These are phyloP conservation scores for Talaromyces sp. DNA, from an alignment of 2,329 filamentous ascomycete genomes.

Conservation along the genomic window DNA sequence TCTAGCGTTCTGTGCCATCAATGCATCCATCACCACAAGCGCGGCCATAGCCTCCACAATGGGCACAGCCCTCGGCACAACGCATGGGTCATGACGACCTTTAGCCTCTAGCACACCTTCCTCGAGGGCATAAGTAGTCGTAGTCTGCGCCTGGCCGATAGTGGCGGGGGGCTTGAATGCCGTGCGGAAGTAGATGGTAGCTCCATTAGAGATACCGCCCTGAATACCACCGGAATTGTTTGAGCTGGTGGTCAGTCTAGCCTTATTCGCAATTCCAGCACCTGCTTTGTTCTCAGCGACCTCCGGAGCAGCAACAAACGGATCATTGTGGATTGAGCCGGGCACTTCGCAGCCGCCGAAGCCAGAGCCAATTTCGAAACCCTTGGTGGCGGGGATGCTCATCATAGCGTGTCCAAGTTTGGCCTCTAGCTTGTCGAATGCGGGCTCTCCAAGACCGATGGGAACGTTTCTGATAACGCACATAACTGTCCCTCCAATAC, in stretches of 20 bases:
- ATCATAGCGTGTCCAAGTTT: constrained; percentile 90
- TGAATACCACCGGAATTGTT: constrained; percentile 96
- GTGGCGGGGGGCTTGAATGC: constrained; percentile 95
- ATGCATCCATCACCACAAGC: constrained; percentile 79
- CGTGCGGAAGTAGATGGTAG: constrained; percentile 89
- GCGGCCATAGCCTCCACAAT: constrained; percentile 80
- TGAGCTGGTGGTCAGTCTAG: constrained; percentile 76
- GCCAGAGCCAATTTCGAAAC: constrained; percentile 91
- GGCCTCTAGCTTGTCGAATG: constrained; percentile 94
- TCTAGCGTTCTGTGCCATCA: constrained; percentile 74
- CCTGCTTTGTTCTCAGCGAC: constrained; percentile 18
- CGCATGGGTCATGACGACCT: constrained; percentile 90
- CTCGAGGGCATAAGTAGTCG: constrained; percentile 71
- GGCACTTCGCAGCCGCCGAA: constrained; percentile 83
- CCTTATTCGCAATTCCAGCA: constrained; percentile 28
- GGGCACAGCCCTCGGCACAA: constrained; percentile 78
- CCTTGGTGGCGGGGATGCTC: constrained; percentile 90
- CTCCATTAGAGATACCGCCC: constrained; percentile 91
- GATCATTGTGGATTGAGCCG: constrained; percentile 88
- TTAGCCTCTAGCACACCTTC: constrained; percentile 83
- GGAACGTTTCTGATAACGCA: constrained; percentile 88
- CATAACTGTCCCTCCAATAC: constrained; percentile 90
- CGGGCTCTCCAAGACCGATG: constrained; percentile 83
- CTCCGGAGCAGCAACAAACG: constrained; percentile 63
- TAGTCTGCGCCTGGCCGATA: constrained; percentile 83